Conservation (phyloP, 495 filamentous ascomycete genomes). For the Mytilinidion resinicola region DNA sequence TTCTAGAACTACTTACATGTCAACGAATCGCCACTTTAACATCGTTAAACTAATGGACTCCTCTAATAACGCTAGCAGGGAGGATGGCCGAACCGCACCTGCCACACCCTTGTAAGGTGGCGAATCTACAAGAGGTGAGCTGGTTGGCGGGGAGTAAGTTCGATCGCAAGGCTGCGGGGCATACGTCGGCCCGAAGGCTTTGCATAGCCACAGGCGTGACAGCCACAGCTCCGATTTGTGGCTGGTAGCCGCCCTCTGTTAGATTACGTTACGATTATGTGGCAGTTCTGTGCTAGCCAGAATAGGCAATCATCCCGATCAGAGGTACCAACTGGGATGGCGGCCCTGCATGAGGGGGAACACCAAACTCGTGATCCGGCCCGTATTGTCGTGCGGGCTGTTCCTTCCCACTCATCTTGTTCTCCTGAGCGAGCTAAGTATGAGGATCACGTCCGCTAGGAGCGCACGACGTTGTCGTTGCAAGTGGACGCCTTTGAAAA, state of each 20-base stretch:
- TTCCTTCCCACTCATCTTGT: too few relatives aligned
- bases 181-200: slow-evolving; percentile 1
- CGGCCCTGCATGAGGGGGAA: slow-evolving; percentile 11
- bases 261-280: slow-evolving; percentile 16
- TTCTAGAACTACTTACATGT: too few relatives aligned
- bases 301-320: slow-evolving; percentile 14
- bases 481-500: too few relatives aligned
- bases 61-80: too few relatives aligned
- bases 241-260: slow-evolving; percentile 1
- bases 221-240: slow-evolving; percentile 2
- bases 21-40: too few relatives aligned
- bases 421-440: too few relatives aligned
- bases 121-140: not conserved
- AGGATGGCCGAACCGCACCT: not conserved
- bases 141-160: not conserved
- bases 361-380: too few relatives aligned
- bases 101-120: not conserved
- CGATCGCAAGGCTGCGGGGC: not conserved
- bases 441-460: too few relatives aligned
- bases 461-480: too few relatives aligned
- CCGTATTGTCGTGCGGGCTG: too few relatives aligned
- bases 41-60: too few relatives aligned
- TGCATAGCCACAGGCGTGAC: slow-evolving; percentile 2
- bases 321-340: slow-evolving; percentile 14
- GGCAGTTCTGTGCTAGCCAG: slow-evolving; percentile 14